Evolutionary conservation across 768 basidiomycete species (phyloP), one percentile per base, ranked within the genome.

Genomic region (Lactarius deliciosus): DNA sequence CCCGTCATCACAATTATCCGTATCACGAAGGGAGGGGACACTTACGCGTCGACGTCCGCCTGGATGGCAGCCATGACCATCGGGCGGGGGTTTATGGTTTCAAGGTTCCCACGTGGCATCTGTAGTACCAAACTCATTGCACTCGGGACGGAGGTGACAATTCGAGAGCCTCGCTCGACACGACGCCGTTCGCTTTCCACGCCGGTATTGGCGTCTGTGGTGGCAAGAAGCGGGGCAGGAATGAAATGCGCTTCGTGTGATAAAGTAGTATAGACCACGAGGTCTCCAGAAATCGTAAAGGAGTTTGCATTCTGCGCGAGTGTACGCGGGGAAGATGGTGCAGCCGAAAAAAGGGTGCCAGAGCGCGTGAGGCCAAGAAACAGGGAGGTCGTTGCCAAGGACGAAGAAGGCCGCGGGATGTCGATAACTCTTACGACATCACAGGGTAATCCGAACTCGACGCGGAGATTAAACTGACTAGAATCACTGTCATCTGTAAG

Each of bases 21-120:
- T 16, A 3, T 50, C 8, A 25, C 43, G 18, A 55, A 56, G 25
- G 1, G 32, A 43, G 36, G 47, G 9, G 10, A 70, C 41, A 82
- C 87, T 72, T 72, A 94, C 95, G 76, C 79, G 43, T 89, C 82
- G 7, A 98, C 79, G 73, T 96, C 91, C 61, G 84, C 80, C 60
- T 85, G 83, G 1, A 98, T 88, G 6, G 93, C 88, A 64, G 88
- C 84, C 81, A 97, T 86, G 20, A 98, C 95, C 71, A 99, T 77
- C 15, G 96, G 91, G 53, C 97, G 81, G 3, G 97, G 97, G 72
- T 90, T 93, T 61, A 99, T 88, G 1, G 94, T 98, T 79, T 99
- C 97, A 67, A 99, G 74, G 76, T 98, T 98, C 1, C 97, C 97
- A 70, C 97, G 80, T 0, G 96, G 97, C 96, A 98, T 98, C 77